Evolutionary conservation across 1,139 yeast species (phyloP), one percentile per base, ranked within the genome.

Genomic region (Torulaspora globosa): DNA sequence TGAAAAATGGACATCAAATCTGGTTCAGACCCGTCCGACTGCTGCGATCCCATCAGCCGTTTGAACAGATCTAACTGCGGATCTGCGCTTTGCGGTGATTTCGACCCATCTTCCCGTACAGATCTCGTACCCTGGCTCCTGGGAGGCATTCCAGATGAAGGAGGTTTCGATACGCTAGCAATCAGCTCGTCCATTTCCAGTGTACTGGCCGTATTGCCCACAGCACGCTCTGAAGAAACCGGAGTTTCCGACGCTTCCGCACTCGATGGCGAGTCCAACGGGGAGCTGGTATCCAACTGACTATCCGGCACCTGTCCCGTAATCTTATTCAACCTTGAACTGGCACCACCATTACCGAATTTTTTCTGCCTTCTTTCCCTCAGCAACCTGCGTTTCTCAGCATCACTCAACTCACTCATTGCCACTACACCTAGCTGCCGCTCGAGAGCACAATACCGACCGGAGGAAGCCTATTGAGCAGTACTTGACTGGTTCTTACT

Each of bases 341-440:
- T 61, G 18, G 81, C 84, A 39, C 74, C 74, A 3, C 84, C 83
- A 50, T 76, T 71, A 44, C 74, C 71, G 72, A 84, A 75, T 63
- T 82, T 83, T 54, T 85, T 84, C 42, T 80, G 83, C 55, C 90
- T 73, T 60, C 88, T 74, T 59, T 84, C 89, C 50, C 89, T 73
- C 32, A 83, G 67, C 24, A 80, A 57, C 47, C 72, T 70, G 56
- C 82, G 76, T 67, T 79, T 82, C 57, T 84, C 90, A 36, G 80
- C 83, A 4, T 81, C 84, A 26, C 76, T 63, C 43, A 76, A 41
- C 41, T 65, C 68, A 51, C 62, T 55, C 63, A 63, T 59, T 10
- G 19, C 10, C 21, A 32, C 23, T 19, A 15, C 12, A 10, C 16
- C 12, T 8, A 31, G n/a, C 18, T 15, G 12, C 16, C 19, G 18